Base-by-base conservation (phyloP, 2,329 filamentous ascomycete genomes). In the Acrocalymma vagum region DNA sequence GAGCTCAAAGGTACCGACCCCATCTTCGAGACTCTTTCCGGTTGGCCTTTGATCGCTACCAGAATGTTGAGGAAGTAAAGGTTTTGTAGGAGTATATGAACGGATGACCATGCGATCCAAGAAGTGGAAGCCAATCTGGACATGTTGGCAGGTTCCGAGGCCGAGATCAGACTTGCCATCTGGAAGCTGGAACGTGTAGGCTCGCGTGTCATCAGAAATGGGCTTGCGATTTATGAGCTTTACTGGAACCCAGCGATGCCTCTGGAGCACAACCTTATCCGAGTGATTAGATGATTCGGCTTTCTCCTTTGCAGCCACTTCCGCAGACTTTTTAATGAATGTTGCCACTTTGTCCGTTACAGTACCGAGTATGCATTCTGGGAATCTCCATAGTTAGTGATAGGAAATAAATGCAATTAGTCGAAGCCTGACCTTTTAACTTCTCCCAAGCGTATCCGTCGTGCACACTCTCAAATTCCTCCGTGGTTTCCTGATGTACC, bases 51-150 rank as follows among this genome's bases (percentile, higher is more conserved):
- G 13, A 18, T 28, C 17, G 14, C 24, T 17, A 25, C 13, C 24
- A 10, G 17, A 13, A 13, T 9, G 6, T 5, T 41, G 38, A 2
- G 40, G 45, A 5, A 52, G 45, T 6, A 52, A 24, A 0, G 79
- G 79, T 9, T 72, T 60, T 0, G 73, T 77, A 0, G 78, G 78
- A 0, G 78, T 80, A 52, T 81, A 81, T 0, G 69, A 68, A 1
- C 78, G 72, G 9, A 79, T 69, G 9, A 81, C 65, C 66, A 81
- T 76, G 34, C 72, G 69, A 48, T 81, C 78, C 27, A 66, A 55
- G 43, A 81, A 66, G 42, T 82, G 78, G 51, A 81, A 79, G 3
- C 78, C 79, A 7, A 81, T 45, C 38, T 79, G 71, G 15, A 82
- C 59, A 49, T 82, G 78, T 53, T 82, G 76, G 37, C 78, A 77